phyloP scores from a whole-genome alignment of 768 basidiomycete species.

The Holtermannia corniformis region DNA sequence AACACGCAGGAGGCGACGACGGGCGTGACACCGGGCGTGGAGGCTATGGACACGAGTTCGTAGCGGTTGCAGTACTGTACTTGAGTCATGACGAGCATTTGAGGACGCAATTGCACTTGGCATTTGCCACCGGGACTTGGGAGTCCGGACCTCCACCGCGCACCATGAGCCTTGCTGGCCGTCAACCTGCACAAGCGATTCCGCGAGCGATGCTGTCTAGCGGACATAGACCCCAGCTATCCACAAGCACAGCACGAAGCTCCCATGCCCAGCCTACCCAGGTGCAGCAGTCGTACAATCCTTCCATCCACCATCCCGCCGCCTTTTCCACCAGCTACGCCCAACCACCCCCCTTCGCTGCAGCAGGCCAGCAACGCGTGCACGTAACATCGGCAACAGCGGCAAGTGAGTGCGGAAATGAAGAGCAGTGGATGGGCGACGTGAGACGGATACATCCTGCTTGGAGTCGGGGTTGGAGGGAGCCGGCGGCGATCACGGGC shows the following conservation, averaged over 20 bases:
- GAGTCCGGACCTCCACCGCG: neutral
- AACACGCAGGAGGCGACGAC: constrained; percentile 24
- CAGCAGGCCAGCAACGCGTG: too few relatives aligned
- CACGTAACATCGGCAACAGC: too few relatives aligned
- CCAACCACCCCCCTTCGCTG: too few relatives aligned
- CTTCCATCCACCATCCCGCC: neutral
- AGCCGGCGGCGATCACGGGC: neutral
- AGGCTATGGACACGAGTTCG: constrained; percentile 33
- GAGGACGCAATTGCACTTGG: too few relatives aligned
- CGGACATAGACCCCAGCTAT: neutral
- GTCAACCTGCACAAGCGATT: neutral
- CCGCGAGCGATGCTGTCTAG: neutral
- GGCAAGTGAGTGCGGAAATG: neutral
- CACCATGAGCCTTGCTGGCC: neutral
- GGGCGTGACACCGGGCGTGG: constrained; percentile 25
- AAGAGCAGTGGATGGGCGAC: constrained; percentile 10
- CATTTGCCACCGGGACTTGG: too few relatives aligned
- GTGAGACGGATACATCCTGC: constrained; percentile 22
- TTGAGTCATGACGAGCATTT: neutral
- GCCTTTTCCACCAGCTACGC: neutral
- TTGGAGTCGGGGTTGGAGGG: constrained; percentile 18
- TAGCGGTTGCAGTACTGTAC: constrained; percentile 9
- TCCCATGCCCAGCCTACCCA: too few relatives aligned
- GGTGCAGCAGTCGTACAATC: neutral
- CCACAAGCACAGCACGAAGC: neutral